Conservation (phyloP, 352 stramenopile species). For the Pythium brassicae region DNA sequence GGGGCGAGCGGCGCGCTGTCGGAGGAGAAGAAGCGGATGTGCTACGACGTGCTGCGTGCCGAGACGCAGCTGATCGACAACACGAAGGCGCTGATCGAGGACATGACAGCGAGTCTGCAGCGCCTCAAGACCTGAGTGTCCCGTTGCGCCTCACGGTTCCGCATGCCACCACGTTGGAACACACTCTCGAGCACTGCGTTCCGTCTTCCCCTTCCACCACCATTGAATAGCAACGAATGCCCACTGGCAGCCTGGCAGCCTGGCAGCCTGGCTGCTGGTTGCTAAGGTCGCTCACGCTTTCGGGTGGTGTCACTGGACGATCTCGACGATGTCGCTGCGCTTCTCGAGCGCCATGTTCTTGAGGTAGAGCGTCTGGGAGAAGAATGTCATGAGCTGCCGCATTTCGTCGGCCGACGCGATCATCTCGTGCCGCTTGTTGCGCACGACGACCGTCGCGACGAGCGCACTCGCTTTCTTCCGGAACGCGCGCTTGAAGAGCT, state of each 20-base stretch:
- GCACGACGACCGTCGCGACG: slow-evolving; percentile 10
- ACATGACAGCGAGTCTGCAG: slow-evolving; percentile 53
- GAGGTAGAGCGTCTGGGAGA: slow-evolving; percentile 41
- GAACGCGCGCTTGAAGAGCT: slow-evolving; percentile 23
- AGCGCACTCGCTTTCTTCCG: slow-evolving; percentile 10
- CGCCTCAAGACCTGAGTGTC: slow-evolving; percentile 29
- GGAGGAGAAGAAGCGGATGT: slow-evolving; percentile 80
- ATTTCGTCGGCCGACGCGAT: slow-evolving; percentile 45
- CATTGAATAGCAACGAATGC: too few species aligned
- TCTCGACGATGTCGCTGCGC: slow-evolving; percentile 53
- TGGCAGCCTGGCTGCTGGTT: too few species aligned
- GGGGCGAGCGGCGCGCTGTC: slow-evolving; percentile 24
- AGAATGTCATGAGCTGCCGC: slow-evolving; percentile 57
- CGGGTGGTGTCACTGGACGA: slow-evolving; percentile 11
- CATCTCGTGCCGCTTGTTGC: slow-evolving; percentile 52
- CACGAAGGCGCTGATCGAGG: slow-evolving; percentile 61
- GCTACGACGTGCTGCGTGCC: slow-evolving; percentile 71
- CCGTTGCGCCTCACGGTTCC: too few species aligned
- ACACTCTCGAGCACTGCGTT: too few species aligned
- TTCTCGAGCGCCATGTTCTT: slow-evolving; percentile 47
- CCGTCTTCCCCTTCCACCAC: too few species aligned
- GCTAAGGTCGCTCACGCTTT: too few species aligned
- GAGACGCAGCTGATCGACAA: slow-evolving; percentile 83
- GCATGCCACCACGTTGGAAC: too few species aligned
- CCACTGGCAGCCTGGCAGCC: too few species aligned